phyloP scores from a whole-genome alignment of 352 stramenopile genomes.

The Phytophthora palmivora region DNA sequence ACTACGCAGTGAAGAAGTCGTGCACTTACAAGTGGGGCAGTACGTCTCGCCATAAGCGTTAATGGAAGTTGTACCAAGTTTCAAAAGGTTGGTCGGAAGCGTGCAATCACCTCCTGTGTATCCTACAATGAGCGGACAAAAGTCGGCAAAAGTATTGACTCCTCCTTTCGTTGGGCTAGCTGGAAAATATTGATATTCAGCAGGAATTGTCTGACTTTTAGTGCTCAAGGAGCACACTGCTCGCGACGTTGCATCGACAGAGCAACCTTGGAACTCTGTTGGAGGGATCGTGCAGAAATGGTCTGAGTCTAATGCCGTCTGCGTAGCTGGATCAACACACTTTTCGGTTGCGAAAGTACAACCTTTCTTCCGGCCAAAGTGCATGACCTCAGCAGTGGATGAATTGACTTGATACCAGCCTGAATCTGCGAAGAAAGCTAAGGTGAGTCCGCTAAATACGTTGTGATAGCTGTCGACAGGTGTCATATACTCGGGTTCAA shows the following conservation, averaged over 20 bases:
- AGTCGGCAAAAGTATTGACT: conserved; percentile 66
- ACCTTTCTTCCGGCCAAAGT: conserved; percentile 63
- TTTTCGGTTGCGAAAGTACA: conserved; percentile 66
- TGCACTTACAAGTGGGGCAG: conserved; percentile 73
- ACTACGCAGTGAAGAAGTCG: conserved; percentile 61
- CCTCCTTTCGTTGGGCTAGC: conserved; percentile 44
- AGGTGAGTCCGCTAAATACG: conserved; percentile 62
- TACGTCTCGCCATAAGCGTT: conserved; percentile 83
- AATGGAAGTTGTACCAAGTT: conserved; percentile 42
- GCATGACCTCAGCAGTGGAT: conserved; percentile 50
- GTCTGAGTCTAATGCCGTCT: conserved; percentile 40
- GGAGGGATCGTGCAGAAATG: conserved; percentile 60
- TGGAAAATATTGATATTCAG: conserved; percentile 69
- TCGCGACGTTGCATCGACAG: conserved; percentile 67
- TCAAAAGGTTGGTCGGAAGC: conserved; percentile 48
- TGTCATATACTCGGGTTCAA: conserved; percentile 81
- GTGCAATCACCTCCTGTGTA: conserved; percentile 65
- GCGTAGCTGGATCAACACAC: conserved; percentile 57
- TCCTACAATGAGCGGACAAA: conserved; percentile 69
- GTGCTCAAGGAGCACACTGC: conserved; percentile 58
- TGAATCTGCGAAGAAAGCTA: conserved; percentile 82
- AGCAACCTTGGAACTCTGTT: conserved; percentile 56
- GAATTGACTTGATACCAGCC: conserved; percentile 75
- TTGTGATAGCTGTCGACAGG: conserved; percentile 72
- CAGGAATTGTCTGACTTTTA: conserved; percentile 42